Percentiles rank a stretch among this genome's conserved stretches.
Evolutionary conservation across 441 rosid genomes (phyloP).

Genomic region (Populus hybrid): DNA sequence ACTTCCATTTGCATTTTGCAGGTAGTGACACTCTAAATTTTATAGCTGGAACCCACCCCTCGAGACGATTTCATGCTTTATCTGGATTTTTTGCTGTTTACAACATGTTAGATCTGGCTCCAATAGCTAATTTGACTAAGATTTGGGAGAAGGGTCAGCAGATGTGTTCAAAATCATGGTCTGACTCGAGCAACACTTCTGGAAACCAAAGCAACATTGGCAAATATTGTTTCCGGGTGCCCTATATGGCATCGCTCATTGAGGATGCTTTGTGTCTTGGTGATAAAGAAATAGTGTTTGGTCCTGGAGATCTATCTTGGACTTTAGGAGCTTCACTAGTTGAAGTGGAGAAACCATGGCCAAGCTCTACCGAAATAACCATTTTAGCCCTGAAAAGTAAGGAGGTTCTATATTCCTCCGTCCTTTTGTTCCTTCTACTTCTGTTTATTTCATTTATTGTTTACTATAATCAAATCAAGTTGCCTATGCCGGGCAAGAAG

Average conservation of each 20-base stretch:
- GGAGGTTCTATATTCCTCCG: conserved; percentile 28
- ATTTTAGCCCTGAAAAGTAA: conserved; percentile 11
- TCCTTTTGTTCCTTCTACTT: conserved; percentile 38
- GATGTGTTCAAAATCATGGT: conserved; percentile 42
- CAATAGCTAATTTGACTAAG: conserved; percentile 40
- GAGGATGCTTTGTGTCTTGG: conserved; percentile 41
- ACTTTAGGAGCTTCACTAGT: conserved; percentile 60
- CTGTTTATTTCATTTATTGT: conserved; percentile 34
- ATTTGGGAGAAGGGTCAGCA: conserved; percentile 44
- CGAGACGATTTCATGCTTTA: conserved; percentile 45
- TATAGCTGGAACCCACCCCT: conserved; percentile 18
- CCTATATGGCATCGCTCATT: conserved; percentile 49
- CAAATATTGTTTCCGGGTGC: conserved; percentile 44
- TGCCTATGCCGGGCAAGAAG: conserved; percentile 46
- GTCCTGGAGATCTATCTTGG: conserved; percentile 65
- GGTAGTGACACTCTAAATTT: conserved; percentile 33
- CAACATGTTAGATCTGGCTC: conserved; percentile 33
- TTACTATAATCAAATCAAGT: conserved; percentile 37
- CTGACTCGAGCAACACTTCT: conserved; percentile 16
- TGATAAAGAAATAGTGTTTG: conserved; percentile 36
- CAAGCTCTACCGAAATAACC: conserved; percentile 9
- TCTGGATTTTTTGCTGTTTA: conserved; percentile 56
- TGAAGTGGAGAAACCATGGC: conserved; percentile 40
- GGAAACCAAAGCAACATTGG: conserved; percentile 26
- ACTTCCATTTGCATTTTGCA: conserved; percentile 24